Evolutionary conservation across 768 basidiomycete genomes (phyloP).

Genomic region (Mycena crocata): DNA sequence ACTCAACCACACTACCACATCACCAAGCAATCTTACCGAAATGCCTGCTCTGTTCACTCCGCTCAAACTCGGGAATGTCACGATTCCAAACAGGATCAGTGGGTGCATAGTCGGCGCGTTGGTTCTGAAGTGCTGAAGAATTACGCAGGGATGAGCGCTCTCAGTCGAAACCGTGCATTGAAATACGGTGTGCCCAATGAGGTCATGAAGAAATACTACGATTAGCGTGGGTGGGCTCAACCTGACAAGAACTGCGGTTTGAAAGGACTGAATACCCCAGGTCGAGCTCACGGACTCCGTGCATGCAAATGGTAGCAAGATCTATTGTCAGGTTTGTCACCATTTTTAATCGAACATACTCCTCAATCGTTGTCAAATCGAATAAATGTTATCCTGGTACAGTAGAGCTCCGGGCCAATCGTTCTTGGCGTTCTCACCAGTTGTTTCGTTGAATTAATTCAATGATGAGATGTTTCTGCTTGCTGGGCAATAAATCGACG

Average conservation of each 20-base stretch:
- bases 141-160: constrained; percentile 44
- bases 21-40: background rate
- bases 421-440: too few species aligned
- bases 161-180: constrained; percentile 54
- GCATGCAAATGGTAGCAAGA: too few species aligned
- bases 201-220: constrained; percentile 53
- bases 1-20: too few species aligned
- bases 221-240: constrained; percentile 51
- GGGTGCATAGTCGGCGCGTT: background rate
- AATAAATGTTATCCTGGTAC: too few species aligned
- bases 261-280: constrained; percentile 41
- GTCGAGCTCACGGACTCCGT: constrained; percentile 48
- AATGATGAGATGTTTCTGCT: too few species aligned
- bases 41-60: constrained; percentile 40
- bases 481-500: too few species aligned
- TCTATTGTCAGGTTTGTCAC: constrained; percentile 42
- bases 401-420: too few species aligned
- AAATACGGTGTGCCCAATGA: constrained; percentile 52
- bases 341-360: constrained; percentile 11
- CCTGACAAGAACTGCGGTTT: background rate
- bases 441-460: too few species aligned
- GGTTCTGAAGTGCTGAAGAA: background rate
- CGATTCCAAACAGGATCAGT: constrained; percentile 49
- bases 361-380: constrained; percentile 46
- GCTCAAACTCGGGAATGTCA: constrained; percentile 48